Evolutionary conservation across 2,329 filamentous ascomycete species (phyloP).

Genomic region (Cordyceps fumosorosea): DNA sequence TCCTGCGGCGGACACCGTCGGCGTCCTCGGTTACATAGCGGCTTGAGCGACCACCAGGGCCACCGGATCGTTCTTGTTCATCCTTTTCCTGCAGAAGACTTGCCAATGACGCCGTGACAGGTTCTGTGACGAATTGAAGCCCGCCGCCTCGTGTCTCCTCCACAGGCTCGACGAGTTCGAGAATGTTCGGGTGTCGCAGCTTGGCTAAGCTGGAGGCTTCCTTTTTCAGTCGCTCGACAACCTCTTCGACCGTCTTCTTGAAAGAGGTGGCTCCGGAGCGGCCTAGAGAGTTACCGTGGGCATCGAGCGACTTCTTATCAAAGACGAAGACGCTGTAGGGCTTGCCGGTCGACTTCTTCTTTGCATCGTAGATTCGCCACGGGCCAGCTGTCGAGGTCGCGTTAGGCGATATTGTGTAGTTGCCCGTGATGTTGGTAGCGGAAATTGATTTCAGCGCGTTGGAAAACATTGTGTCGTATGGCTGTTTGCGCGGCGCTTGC

Average conservation of each 20-base stretch:
- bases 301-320: constrained; percentile 78
- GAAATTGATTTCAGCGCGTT: constrained; percentile 90
- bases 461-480: constrained; percentile 67
- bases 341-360: constrained; percentile 91
- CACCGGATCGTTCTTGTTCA: constrained; percentile 66
- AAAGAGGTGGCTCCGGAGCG: constrained; percentile 52
- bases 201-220: constrained; percentile 85
- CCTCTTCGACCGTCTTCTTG: constrained; percentile 80
- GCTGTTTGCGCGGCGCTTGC: background rate
- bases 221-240: constrained; percentile 82
- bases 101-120: constrained; percentile 81
- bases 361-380: constrained; percentile 97
- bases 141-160: constrained; percentile 90
- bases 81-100: constrained; percentile 82
- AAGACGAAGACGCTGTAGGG: constrained; percentile 89
- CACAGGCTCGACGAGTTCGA: constrained; percentile 90
- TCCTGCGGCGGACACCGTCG: constrained; percentile 63
- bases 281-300: constrained; percentile 34
- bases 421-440: constrained; percentile 81
- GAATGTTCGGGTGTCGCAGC: constrained; percentile 81
- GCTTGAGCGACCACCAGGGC: constrained; percentile 63
- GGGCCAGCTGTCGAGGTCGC: constrained; percentile 78
- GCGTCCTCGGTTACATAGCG: constrained; percentile 76
- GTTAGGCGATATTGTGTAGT: constrained; percentile 75
- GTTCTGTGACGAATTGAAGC: constrained; percentile 91